phyloP scores from a whole-genome alignment of 2,329 filamentous ascomycete species.

The Colletotrichum sp. region DNA sequence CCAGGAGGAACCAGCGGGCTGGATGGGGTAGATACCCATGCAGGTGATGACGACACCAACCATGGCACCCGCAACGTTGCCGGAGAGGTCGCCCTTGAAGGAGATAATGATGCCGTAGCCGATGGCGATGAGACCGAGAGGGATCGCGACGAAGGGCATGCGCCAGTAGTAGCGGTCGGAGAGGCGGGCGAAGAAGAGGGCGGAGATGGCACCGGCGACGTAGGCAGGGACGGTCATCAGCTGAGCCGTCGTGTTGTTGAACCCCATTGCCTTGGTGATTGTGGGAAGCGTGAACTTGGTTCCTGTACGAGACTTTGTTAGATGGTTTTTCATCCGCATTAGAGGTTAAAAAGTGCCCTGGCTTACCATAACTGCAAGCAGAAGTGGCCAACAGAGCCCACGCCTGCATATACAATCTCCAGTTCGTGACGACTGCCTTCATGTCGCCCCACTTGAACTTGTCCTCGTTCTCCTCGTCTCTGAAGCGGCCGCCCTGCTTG shows the following conservation, averaged over 20 bases:
- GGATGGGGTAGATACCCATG: conserved; percentile 72
- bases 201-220: conserved; percentile 65
- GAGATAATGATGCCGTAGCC: conserved; percentile 66
- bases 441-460: conserved; percentile 28
- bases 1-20: conserved; percentile 69
- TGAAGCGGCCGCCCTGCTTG: conserved; percentile 32
- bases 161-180: conserved; percentile 69
- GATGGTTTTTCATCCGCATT: not conserved
- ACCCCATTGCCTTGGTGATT: conserved; percentile 24
- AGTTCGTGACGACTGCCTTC: conserved; percentile 30
- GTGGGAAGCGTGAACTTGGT: conserved; percentile 27
- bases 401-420: conserved; percentile 32
- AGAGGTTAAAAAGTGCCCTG: not conserved
- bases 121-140: conserved; percentile 62
- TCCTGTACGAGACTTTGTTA: conserved; percentile 20
- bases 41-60: conserved; percentile 71
- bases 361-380: conserved; percentile 16
- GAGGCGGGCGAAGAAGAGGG: conserved; percentile 65
- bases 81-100: conserved; percentile 49
- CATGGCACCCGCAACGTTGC: conserved; percentile 61
- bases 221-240: conserved; percentile 63
- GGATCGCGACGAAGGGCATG: conserved; percentile 68
- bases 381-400: conserved; percentile 31
- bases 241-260: conserved; percentile 33
- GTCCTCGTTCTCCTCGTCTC: conserved; percentile 13